phyloP scores from a whole-genome alignment of 2,329 filamentous ascomycete species.

The Fonsecaea nubica region DNA sequence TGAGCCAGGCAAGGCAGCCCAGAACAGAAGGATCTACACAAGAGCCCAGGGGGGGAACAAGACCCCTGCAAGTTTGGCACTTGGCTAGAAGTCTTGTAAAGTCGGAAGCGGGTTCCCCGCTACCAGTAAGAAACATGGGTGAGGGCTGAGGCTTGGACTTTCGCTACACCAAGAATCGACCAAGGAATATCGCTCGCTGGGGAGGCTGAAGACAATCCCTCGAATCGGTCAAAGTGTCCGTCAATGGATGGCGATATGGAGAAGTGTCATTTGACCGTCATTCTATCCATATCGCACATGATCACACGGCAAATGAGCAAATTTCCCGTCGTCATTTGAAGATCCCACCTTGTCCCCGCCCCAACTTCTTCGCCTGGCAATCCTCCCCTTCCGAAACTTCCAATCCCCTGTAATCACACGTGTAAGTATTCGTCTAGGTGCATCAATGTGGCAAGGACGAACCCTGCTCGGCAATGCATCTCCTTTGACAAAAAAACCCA shows the following conservation, averaged over 20 bases:
- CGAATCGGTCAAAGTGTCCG: background rate
- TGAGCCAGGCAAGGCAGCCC: background rate
- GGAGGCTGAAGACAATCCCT: background rate
- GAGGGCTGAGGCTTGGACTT: background rate
- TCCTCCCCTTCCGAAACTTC: too few species aligned
- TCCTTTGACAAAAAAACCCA: background rate
- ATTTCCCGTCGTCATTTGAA: background rate
- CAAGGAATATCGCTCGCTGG: background rate
- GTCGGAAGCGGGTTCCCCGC: background rate
- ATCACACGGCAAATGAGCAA: background rate
- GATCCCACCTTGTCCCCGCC: background rate
- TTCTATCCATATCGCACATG: background rate
- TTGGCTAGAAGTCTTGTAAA: background rate
- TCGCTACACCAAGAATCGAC: background rate
- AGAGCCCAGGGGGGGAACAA: background rate
- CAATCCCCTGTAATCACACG: too few species aligned
- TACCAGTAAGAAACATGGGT: background rate
- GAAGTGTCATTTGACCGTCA: conserved; percentile 1
- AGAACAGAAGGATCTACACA: background rate
- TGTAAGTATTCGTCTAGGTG: background rate
- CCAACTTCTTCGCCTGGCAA: background rate
- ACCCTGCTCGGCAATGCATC: background rate
- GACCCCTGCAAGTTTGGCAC: background rate
- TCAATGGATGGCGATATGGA: background rate
- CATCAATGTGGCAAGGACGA: background rate